Percentiles rank a stretch among this genome's conserved stretches.
phyloP scores from a whole-genome alignment of 108 stramenopile species.

The Discostella pseudostelligera region DNA sequence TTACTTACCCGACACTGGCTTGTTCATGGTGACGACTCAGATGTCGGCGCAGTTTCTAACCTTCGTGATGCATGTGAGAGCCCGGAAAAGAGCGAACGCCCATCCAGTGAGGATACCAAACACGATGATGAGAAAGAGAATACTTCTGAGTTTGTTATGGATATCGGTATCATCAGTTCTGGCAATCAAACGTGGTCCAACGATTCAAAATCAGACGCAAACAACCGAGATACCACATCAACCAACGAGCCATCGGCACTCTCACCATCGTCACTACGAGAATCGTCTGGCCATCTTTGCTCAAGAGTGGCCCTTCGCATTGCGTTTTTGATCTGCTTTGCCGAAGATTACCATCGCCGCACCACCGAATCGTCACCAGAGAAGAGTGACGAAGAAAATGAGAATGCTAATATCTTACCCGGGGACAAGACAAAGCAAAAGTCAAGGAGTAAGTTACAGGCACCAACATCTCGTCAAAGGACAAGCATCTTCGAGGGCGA shows the following conservation, averaged over 20 bases:
- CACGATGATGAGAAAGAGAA: slow-evolving; percentile 54
- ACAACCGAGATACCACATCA: slow-evolving; percentile 31
- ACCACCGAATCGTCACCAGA: slow-evolving; percentile 12
- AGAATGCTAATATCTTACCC: slow-evolving; percentile 28
- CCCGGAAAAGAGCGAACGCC: slow-evolving; percentile 2
- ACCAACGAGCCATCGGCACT: slow-evolving; percentile 69
- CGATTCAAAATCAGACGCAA: slow-evolving; percentile 10
- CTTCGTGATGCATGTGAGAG: slow-evolving; percentile 11
- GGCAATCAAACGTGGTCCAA: slow-evolving; percentile 45
- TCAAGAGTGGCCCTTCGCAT: slow-evolving; percentile 64
- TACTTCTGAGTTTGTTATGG: slow-evolving; percentile 81
- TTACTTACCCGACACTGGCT: slow-evolving; percentile 67
- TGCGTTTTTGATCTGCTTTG: slow-evolving; percentile 79
- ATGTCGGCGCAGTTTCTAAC: slow-evolving; percentile 7
- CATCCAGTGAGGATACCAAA: slow-evolving; percentile 3
- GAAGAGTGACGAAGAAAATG: slow-evolving; percentile 45
- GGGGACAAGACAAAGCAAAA: slow-evolving; percentile 8
- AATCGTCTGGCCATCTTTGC: slow-evolving; percentile 54
- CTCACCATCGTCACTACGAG: slow-evolving; percentile 49
- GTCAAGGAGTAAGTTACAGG: slow-evolving; percentile 14
- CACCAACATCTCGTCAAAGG: slow-evolving; percentile 17
- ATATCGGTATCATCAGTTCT: slow-evolving; percentile 60
- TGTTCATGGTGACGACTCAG: slow-evolving; percentile 57
- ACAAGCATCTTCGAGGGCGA: slow-evolving; percentile 39
- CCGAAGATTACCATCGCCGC: slow-evolving; percentile 50